Percentiles rank a stretch among this genome's conserved stretches.
Evolutionary conservation across 371 early-diverging fungal genomes (phyloP).

Genomic region (Circinella umbellata): DNA sequence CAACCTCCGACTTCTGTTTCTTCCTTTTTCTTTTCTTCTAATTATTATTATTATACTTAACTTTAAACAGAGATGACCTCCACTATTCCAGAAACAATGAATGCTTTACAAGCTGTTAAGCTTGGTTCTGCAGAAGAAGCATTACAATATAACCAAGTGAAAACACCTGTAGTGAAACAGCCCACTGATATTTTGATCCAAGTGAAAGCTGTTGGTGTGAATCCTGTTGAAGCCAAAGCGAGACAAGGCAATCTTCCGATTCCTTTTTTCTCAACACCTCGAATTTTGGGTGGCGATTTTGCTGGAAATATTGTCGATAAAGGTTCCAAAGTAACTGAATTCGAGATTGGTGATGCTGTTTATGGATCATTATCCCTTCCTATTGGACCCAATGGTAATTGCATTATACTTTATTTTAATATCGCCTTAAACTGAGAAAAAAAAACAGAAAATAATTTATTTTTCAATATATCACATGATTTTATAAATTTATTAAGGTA

Average conservation of each 20-base stretch:
- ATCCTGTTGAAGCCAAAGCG: conserved; percentile 66
- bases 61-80: too few species aligned
- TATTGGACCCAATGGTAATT: conserved; percentile 11
- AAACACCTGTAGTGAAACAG: conserved; percentile 29
- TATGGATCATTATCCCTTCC: conserved; percentile 42
- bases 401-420: not conserved
- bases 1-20: too few species aligned
- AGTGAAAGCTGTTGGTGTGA: conserved; percentile 61
- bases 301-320: conserved; percentile 47
- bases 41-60: too few species aligned
- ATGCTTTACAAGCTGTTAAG: conserved; percentile 37
- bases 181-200: conserved; percentile 54
- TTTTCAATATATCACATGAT: not conserved
- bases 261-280: not conserved
- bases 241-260: conserved; percentile 33
- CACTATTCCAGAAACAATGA: conserved; percentile 40
- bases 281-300: conserved; percentile 54
- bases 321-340: conserved; percentile 39
- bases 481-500: conserved; percentile 14
- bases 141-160: conserved; percentile 32
- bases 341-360: conserved; percentile 57
- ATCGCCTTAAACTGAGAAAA: not conserved
- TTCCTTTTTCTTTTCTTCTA: too few species aligned
- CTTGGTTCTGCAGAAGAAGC: conserved; percentile 32
- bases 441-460: not conserved